Evolutionary conservation across 768 basidiomycete genomes (phyloP), one percentile per base, ranked within the genome.

Genomic region (Boletus rex-veris): DNA sequence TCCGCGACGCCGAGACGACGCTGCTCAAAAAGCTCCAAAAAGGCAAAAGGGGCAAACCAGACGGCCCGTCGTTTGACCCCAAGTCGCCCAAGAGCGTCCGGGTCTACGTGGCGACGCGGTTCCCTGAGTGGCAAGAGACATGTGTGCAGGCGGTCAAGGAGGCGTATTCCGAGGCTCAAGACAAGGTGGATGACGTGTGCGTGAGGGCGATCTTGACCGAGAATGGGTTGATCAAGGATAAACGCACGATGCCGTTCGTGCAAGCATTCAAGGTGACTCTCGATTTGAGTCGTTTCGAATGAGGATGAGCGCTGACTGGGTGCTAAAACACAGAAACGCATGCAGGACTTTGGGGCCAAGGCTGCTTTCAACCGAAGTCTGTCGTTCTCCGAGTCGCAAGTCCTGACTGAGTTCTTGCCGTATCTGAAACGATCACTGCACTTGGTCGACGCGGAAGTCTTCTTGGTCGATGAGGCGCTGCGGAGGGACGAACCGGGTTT

Each of bases 241-340:
- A 98, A 77, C 83, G 86, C 40, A 81, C 81, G 39, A 98, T 98
- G 96, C 95, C 95, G 7, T 98, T 96, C 73, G 83, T 94, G 43
- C 90, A 96, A 54, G 74, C 79, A 30, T 90, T 98, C 85, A 95
- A 97, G 86, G 96, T 94, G 48, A 41, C 36, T 33, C 14, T 33
- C 14, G 37, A n/a, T n/a, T 15, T 1, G 15, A n/a, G 3, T 38
- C 14, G 11, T 36, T 26, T 44, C 43, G 3, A 33, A 16, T 8
- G 18, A 19, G 43, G 28, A 40, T 2, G 35, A 47, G 9, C 38
- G 21, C 38, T 65, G 50, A 53, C 12, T n/a, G 18, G 16, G 3
- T 24, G 11, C 7, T 33, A 14, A 42, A 6, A 8, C 30, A 33
- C 64, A 93, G 90, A 91, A 87, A 84, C 88, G 88, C 35, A 89